These are phyloP conservation scores for Pezicula carpinea DNA, from an alignment of 2,329 filamentous ascomycete genomes.

Conservation along the genomic window DNA sequence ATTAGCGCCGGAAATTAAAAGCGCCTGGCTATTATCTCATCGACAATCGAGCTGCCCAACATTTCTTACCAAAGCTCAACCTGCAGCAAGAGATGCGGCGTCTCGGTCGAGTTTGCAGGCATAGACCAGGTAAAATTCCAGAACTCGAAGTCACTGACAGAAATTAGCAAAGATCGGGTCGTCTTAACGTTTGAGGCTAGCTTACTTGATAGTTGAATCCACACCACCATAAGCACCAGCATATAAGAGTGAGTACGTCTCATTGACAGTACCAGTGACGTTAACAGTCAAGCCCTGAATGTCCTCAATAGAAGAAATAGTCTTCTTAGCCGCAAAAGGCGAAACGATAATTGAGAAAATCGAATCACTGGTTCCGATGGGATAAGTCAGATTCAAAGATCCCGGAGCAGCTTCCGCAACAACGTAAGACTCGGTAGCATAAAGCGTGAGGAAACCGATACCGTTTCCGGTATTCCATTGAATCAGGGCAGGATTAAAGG, in stretches of 20 bases:
- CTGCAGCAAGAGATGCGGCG: constrained; percentile 16
- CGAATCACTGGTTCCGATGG: constrained; percentile 42
- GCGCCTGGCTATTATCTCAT: too few relatives aligned
- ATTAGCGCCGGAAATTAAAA: too few relatives aligned
- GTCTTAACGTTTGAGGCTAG: constrained; percentile 8
- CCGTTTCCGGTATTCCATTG: constrained; percentile 48
- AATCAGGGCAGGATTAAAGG: constrained; percentile 55
- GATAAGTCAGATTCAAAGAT: constrained; percentile 47
- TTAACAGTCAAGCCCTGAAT: constrained; percentile 42
- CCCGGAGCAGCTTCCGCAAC: constrained; percentile 36
- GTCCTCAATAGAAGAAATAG: constrained; percentile 41
- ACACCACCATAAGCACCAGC: constrained; percentile 29
- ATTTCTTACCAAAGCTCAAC: constrained; percentile 12
- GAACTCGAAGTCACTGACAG: constrained; percentile 36
- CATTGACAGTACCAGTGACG: constrained; percentile 28
- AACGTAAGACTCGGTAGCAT: constrained; percentile 36
- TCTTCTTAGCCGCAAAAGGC: constrained; percentile 38
- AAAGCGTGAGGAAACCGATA: constrained; percentile 32
- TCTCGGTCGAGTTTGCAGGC: constrained; percentile 27
- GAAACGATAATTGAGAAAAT: constrained; percentile 47
- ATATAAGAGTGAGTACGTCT: constrained; percentile 13
- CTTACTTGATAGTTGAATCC: constrained; percentile 32
- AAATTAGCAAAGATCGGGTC: background rate
- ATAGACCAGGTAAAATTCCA: constrained; percentile 42
- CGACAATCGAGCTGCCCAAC: too few relatives aligned